Evolutionary conservation across 169 alveolate genomes (phyloP), one percentile per base, ranked within the genome.

Genomic region (Cryptosporidium muris): DNA sequence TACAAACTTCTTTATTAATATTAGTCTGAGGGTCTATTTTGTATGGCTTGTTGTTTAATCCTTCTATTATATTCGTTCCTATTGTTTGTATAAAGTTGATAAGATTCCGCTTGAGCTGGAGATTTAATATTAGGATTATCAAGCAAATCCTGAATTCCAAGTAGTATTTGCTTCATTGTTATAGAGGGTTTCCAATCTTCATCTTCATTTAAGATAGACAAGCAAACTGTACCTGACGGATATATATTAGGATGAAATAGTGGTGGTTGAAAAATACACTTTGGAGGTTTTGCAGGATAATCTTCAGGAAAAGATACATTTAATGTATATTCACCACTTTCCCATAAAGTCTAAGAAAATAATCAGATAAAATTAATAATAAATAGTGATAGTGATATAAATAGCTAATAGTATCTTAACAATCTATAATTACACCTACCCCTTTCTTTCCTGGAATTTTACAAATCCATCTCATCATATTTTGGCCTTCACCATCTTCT

Each of bases 161-260:
- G 91, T 14, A 98, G 94, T 67, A 98, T 96, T 89, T 97, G 97
- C 60, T 97, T 96, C 80, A 98, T 95, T 9, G 99, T 97, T 80
- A 98, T 97, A 12, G 99, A 96, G n/a, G 99, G 99, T 90, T 96
- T 97, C 99, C 99, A 98, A 80, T 97, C 99, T 94, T 97, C 99
- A 90, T 98, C 99, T 91, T 98, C 99, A 89, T 96, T 97, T n/a
- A 98, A 91, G 66, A 98, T 98, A 36, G 99, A 95, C 51, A 97
- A 94, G 66, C 99, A 97, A 34, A 97, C 99, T 11, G 99, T 97
- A 67, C 99, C 99, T 48, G 98, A 94, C 37, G 99, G 99, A 90
- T 97, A 97, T 47, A 96, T 93, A 82, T 98, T 97, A 14, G 99
- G 99, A 88, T 97, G 99, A 91, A 98, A 97, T 25, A 97, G 89